A percentile compares a stretch with the other conserved stretches of the same genome.
Evolutionary conservation across 2,329 filamentous ascomycete genomes (phyloP).

Genomic region (Xylariaceae sp.): DNA sequence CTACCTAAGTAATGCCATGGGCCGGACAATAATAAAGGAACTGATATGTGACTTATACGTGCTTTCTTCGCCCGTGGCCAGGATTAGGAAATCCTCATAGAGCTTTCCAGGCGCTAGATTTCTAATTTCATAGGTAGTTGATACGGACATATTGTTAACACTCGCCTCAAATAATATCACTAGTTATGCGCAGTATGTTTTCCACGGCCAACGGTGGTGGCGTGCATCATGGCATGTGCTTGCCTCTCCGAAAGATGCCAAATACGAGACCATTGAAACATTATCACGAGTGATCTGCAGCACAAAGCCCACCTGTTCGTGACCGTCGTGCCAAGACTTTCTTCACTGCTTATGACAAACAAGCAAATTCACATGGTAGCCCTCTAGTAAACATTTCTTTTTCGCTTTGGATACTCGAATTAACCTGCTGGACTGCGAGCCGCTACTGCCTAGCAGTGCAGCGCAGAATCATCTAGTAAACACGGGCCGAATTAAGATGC

Average conservation of each 20-base stretch:
- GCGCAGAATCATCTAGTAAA: not conserved
- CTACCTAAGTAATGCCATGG: too few relatives aligned
- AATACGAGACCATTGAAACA: conserved; percentile 15
- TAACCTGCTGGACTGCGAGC: too few relatives aligned
- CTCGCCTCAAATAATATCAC: not conserved
- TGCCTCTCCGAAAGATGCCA: not conserved
- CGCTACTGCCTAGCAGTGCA: not conserved
- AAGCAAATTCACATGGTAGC: not conserved
- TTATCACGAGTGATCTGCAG: conserved; percentile 20
- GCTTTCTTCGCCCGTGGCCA: too few relatives aligned
- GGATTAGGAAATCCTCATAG: too few relatives aligned
- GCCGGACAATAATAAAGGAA: too few relatives aligned
- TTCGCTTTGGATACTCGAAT: not conserved
- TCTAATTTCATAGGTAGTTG: too few relatives aligned
- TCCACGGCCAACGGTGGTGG: not conserved
- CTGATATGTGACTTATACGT: too few relatives aligned
- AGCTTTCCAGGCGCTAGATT: too few relatives aligned
- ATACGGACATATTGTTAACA: too few relatives aligned
- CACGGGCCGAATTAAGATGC: conserved; percentile 25
- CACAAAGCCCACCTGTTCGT: conserved; percentile 21
- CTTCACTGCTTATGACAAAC: conserved; percentile 6
- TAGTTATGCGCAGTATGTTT: not conserved
- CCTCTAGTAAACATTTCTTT: not conserved
- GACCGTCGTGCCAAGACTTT: conserved; percentile 17
- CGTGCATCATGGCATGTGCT: conserved; percentile 5